Percentiles rank a stretch among this genome's conserved stretches.
phyloP scores from a whole-genome alignment of 306 rosid genomes.

The Vigna trinervia region DNA sequence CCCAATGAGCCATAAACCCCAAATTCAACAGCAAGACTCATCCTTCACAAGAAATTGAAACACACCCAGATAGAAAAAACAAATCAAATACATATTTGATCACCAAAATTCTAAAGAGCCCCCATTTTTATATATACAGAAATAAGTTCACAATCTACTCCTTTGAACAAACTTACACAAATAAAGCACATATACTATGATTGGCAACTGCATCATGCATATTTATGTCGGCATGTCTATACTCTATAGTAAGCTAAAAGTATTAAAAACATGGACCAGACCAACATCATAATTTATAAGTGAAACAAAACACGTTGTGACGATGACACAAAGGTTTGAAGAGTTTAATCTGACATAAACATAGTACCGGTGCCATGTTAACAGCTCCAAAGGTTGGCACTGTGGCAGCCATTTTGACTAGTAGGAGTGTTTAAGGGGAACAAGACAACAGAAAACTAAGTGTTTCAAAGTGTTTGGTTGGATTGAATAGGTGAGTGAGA shows the following conservation, averaged over 20 bases:
- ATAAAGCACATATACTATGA: not conserved
- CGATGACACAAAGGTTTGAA: conserved; percentile 8
- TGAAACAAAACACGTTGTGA: conserved; percentile 16
- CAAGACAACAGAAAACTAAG: conserved; percentile 39
- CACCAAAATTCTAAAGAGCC: not conserved
- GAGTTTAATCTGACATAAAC: not conserved
- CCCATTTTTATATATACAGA: not conserved
- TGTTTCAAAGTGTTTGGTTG: conserved; percentile 25
- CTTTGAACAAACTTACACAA: not conserved
- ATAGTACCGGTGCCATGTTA: conserved; percentile 60
- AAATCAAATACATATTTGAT: not conserved
- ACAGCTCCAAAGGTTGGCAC: conserved; percentile 61
- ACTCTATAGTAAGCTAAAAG: too few relatives aligned
- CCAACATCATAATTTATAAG: too few relatives aligned
- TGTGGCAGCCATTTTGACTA: conserved; percentile 66
- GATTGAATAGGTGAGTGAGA: conserved; percentile 40
- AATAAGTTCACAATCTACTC: not conserved
- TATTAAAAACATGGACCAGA: too few relatives aligned
- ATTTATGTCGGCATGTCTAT: not conserved
- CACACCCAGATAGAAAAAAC: not conserved
- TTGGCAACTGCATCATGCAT: not conserved
- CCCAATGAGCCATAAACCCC: conserved; percentile 9
- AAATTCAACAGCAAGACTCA: conserved; percentile 18
- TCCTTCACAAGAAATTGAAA: conserved; percentile 15
- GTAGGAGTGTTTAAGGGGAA: conserved; percentile 23